Evolutionary conservation across 768 basidiomycete species (phyloP).

Genomic region (Sarcodon sp.): DNA sequence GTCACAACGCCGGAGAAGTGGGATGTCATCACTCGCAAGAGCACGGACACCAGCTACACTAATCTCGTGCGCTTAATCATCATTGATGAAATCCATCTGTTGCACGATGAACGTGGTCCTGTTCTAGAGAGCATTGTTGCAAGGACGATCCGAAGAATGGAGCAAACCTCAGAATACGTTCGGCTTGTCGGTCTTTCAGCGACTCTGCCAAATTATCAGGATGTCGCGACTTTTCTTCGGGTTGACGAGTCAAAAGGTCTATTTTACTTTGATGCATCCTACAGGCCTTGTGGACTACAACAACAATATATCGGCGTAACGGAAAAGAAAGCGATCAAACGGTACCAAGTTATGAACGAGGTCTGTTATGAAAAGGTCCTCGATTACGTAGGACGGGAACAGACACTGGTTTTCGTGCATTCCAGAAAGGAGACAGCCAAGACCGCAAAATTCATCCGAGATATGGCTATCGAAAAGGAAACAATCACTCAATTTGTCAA

Average conservation of each 20-base stretch:
- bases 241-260: conserved; percentile 87
- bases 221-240: conserved; percentile 93
- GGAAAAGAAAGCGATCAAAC: conserved; percentile 98
- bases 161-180: conserved; percentile 87
- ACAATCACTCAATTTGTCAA: conserved; percentile 94
- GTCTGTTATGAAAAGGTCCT: conserved; percentile 98
- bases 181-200: conserved; percentile 93
- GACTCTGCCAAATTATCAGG: conserved; percentile 96
- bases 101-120: conserved; percentile 97
- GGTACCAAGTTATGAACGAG: conserved; percentile 96
- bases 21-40: conserved; percentile 99
- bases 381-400: conserved; percentile 83
- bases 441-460: conserved; percentile 88
- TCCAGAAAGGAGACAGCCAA: conserved; percentile 98
- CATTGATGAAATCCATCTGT: conserved; percentile 94
- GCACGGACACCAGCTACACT: conserved; percentile 92
- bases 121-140: conserved; percentile 88
- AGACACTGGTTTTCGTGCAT: conserved; percentile 94
- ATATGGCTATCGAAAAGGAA: conserved; percentile 93
- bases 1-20: conserved; percentile 99
- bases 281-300: conserved; percentile 88
- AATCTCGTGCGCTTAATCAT: conserved; percentile 94
- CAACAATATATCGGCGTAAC: conserved; percentile 97
- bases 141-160: conserved; percentile 85
- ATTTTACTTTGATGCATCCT: conserved; percentile 94